Evolutionary conservation across 2,329 filamentous ascomycete species (phyloP).

Genomic region (Trichoderma polysporum): DNA sequence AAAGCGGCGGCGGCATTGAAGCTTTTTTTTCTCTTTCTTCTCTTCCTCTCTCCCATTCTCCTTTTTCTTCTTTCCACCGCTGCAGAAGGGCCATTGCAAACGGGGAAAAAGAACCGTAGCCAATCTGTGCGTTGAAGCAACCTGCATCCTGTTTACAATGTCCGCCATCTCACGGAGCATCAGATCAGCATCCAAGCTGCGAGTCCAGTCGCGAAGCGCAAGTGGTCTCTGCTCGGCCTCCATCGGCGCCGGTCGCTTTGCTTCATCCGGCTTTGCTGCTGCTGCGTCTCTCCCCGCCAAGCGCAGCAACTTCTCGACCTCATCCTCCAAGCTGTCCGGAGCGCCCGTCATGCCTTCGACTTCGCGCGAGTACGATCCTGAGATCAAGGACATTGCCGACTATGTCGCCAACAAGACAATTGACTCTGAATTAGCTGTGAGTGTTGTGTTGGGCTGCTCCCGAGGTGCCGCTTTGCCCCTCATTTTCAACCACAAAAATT

Average conservation of each 20-base stretch:
- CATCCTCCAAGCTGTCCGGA: slow-evolving; percentile 46
- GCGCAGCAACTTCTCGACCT: slow-evolving; percentile 50
- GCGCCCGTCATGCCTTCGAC: slow-evolving; percentile 52
- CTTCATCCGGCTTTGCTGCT: slow-evolving; percentile 19
- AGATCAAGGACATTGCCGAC: slow-evolving; percentile 91
- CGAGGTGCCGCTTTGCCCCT: not conserved
- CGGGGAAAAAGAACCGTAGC: not conserved
- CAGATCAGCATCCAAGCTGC: slow-evolving; percentile 54
- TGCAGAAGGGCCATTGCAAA: not conserved
- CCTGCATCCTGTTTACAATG: slow-evolving; percentile 41
- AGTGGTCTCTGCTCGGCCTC: slow-evolving; percentile 27
- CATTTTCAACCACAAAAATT: not conserved
- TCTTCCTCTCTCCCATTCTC: not conserved
- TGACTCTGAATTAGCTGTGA: slow-evolving; percentile 87
- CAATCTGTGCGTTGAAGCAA: not conserved
- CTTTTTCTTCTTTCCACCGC: not conserved
- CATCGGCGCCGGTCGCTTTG: slow-evolving; percentile 31
- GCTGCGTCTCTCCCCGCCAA: slow-evolving; percentile 38
- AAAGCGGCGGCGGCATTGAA: not conserved
- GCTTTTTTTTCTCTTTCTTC: not conserved
- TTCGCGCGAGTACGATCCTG: slow-evolving; percentile 73
- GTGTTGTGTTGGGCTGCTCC: slow-evolving; percentile 36
- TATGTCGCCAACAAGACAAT: slow-evolving; percentile 94
- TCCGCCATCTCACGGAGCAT: slow-evolving; percentile 56
- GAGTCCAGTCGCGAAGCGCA: slow-evolving; percentile 41